Evolutionary conservation across 78 protist species (phyloP).

Genomic region (Acrasis kona): DNA sequence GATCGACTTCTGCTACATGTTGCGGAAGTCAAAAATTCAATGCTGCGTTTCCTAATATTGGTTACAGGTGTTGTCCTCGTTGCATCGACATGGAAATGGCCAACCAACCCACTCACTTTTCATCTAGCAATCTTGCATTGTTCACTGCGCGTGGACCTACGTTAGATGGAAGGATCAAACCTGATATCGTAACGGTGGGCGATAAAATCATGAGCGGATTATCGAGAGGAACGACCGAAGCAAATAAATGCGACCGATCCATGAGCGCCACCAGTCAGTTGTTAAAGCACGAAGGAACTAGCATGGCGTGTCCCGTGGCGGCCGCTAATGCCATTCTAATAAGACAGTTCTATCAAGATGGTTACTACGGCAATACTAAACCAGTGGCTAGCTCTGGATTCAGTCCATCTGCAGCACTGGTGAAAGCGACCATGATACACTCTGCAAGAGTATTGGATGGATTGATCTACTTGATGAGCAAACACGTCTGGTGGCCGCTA

Average conservation of each 20-base stretch:
- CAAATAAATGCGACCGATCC: neutral
- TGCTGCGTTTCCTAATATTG: neutral
- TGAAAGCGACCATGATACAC: conserved; percentile 22
- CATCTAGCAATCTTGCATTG: neutral
- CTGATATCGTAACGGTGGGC: conserved; percentile 37
- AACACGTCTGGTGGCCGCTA: neutral
- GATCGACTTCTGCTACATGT: neutral
- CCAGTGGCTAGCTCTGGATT: neutral
- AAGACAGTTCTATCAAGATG: conserved; percentile 17
- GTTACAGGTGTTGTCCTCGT: neutral
- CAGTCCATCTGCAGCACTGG: conserved; percentile 24
- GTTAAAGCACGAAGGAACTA: conserved; percentile 7
- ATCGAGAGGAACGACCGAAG: neutral
- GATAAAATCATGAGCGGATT: neutral
- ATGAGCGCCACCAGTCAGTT: neutral
- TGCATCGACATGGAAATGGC: neutral
- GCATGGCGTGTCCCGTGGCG: conserved; percentile 34
- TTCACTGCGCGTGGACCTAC: conserved; percentile 41
- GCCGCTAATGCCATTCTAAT: conserved; percentile 24
- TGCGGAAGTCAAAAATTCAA: neutral
- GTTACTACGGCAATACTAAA: neutral
- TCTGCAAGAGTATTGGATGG: neutral
- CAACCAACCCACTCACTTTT: neutral
- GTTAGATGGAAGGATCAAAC: conserved; percentile 29
- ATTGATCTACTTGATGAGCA: neutral